Base-by-base conservation (phyloP, 2,329 filamentous ascomycete genomes). In the Chrysosporium keratinophilum region DNA sequence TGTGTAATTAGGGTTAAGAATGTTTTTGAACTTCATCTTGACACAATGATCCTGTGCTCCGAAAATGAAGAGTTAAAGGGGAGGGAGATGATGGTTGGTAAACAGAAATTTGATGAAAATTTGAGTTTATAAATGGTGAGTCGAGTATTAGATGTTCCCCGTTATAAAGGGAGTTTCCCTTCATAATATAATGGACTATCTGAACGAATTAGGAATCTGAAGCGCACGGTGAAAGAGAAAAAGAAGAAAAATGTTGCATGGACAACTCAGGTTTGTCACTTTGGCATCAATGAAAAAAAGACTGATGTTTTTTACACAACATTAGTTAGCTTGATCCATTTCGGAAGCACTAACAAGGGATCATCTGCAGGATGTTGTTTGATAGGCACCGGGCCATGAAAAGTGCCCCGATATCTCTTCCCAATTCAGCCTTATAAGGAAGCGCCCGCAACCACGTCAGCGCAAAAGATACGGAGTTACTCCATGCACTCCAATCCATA, bases 11-110 rank as follows among this genome's bases (percentile, higher is more conserved):
- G 48, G 35, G 12, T 54, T 19, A 20, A 57, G 12, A 35, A 57
- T 54, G 19, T 55, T 55, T 47, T 57, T 55, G 40, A 55, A 12
- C 41, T 34, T 55, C 53, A 55, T 57, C n/a, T 37, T 46, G 15
- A 31, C 31, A 14, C 10, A 5, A 41, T 28, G 17, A 39, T 14
- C 9, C 31, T n/a, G 17, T n/a, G 10, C n/a, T 17, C 11, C 14
- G 45, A 7, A 11, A 23, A 2, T 5, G 1, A 17, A 37, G 5
- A 28, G 23, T 31, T 11, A 37, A 31, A 33, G 33, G 10, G 34
- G n/a, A 41, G 40, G 20, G 28, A n/a, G 7, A 14, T 15, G 15
- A 5, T 5, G 14, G 12, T n/a, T 28, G 19, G 14, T n/a, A 37
- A 49, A 15, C n/a, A 37, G 3, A 19, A 12, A 34, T 35, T 9